A percentile compares a stretch with the other conserved stretches of the same genome.
Conservation (phyloP, 2,329 filamentous ascomycete species). For the Thielaviopsis euricoi region DNA sequence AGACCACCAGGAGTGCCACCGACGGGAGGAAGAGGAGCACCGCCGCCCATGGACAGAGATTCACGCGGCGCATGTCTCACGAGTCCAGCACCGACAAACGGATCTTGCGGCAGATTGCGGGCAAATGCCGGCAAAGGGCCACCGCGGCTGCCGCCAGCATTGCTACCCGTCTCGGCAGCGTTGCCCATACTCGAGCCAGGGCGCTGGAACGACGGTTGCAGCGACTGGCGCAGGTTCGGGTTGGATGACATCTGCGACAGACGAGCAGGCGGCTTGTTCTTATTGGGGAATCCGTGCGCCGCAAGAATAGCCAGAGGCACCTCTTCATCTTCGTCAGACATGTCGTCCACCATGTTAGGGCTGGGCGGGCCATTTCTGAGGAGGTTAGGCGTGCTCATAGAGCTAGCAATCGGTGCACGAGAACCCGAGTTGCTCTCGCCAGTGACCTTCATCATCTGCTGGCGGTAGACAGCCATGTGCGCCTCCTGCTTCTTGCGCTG, state of each 20-base stretch:
- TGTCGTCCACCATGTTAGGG: constrained; percentile 26
- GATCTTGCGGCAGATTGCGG: constrained; percentile 64
- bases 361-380: constrained; percentile 17
- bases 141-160: constrained; percentile 14
- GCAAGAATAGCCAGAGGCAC: constrained; percentile 73
- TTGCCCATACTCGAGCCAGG: constrained; percentile 33
- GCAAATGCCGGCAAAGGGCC: constrained; percentile 63
- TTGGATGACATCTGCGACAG: constrained; percentile 50
- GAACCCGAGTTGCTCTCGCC: constrained; percentile 28
- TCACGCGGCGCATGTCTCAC: constrained; percentile 59
- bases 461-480: constrained; percentile 74
- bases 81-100: constrained; percentile 65
- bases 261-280: constrained; percentile 55
- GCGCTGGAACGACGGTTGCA: constrained; percentile 19
- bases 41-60: constrained; percentile 52
- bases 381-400: constrained; percentile 47
- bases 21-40: constrained; percentile 27
- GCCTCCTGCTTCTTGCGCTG: constrained; percentile 80
- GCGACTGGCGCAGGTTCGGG: constrained; percentile 49
- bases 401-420: constrained; percentile 39
- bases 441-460: constrained; percentile 94
- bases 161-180: constrained; percentile 11
- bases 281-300: constrained; percentile 75
- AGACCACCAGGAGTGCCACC: constrained; percentile 48
- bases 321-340: constrained; percentile 71